phyloP scores from a whole-genome alignment of 2,329 filamentous ascomycete genomes.

The Clonostachys sp. region DNA sequence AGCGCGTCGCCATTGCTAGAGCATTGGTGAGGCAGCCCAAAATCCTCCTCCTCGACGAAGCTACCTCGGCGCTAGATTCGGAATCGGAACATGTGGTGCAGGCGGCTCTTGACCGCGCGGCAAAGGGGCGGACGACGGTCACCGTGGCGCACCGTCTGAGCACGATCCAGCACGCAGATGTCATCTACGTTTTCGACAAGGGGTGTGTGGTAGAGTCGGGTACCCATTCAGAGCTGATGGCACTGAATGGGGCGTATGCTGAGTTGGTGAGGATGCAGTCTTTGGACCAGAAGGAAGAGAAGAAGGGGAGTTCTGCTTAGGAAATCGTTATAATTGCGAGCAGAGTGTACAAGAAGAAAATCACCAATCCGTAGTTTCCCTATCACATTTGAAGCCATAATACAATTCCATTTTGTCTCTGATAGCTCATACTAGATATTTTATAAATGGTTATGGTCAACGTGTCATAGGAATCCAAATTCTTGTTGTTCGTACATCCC shows the following conservation, averaged over 20 bases:
- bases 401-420: too few species aligned
- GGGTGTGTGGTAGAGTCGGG: conserved; percentile 82
- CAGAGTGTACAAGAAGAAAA: too few species aligned
- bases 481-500: too few species aligned
- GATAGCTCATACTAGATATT: too few species aligned
- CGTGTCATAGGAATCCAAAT: too few species aligned
- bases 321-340: too few species aligned
- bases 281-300: conserved; percentile 33
- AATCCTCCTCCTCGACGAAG: conserved; percentile 87
- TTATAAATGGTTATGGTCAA: too few species aligned
- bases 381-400: too few species aligned
- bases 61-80: conserved; percentile 84
- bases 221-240: conserved; percentile 70
- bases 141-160: conserved; percentile 87
- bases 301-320: too few species aligned
- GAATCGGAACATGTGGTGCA: conserved; percentile 75
- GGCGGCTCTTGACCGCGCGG: conserved; percentile 73
- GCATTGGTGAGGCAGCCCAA: conserved; percentile 85
- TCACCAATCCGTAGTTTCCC: too few species aligned
- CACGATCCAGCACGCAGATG: conserved; percentile 90
- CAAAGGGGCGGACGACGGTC: conserved; percentile 81
- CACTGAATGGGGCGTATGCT: conserved; percentile 65
- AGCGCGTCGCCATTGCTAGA: conserved; percentile 88
- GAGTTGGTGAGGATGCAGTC: conserved; percentile 80
- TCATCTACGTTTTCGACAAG: conserved; percentile 93